These are phyloP conservation scores for Domatiomyces catenatus DNA, from an alignment of 2,329 filamentous ascomycete genomes.

Conservation along the genomic window DNA sequence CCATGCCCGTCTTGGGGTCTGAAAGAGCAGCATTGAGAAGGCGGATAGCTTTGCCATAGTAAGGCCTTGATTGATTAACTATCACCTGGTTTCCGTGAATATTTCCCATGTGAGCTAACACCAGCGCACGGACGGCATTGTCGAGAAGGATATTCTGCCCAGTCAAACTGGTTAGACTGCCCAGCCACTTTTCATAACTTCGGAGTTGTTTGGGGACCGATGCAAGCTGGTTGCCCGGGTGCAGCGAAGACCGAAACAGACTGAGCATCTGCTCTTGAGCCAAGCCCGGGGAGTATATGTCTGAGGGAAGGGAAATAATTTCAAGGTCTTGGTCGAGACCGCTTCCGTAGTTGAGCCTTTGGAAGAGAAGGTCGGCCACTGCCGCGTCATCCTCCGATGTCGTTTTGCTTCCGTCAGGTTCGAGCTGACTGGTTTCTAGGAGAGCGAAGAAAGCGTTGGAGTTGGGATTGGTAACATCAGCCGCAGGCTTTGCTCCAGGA, in stretches of 20 bases:
- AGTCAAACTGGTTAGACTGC: slow-evolving; percentile 11
- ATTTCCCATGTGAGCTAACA: slow-evolving; percentile 20
- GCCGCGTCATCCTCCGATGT: neutral
- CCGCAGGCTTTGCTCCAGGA: neutral
- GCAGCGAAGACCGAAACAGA: slow-evolving; percentile 1
- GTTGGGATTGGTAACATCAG: slow-evolving; percentile 2
- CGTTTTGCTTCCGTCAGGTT: slow-evolving; percentile 3
- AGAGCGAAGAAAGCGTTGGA: slow-evolving; percentile 5
- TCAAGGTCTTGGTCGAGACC: slow-evolving; percentile 2
- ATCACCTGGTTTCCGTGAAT: slow-evolving; percentile 13
- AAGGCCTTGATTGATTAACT: slow-evolving; percentile 19
- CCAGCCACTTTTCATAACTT: slow-evolving; percentile 13
- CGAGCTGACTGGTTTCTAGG: slow-evolving; percentile 4
- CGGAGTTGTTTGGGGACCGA: slow-evolving; percentile 3
- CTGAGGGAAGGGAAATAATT: slow-evolving; percentile 3
- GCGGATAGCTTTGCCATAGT: slow-evolving; percentile 21
- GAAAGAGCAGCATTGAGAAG: slow-evolving; percentile 20
- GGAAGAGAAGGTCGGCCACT: neutral
- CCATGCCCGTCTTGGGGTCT: slow-evolving; percentile 18
- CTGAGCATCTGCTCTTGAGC: slow-evolving; percentile 14
- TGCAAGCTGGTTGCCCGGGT: neutral
- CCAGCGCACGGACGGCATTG: slow-evolving; percentile 19
- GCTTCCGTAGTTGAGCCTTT: neutral
- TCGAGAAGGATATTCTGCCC: slow-evolving; percentile 13
- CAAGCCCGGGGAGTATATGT: slow-evolving; percentile 10